phyloP scores from a whole-genome alignment of 805 yeast species.

The Schwanniomyces sp. region DNA sequence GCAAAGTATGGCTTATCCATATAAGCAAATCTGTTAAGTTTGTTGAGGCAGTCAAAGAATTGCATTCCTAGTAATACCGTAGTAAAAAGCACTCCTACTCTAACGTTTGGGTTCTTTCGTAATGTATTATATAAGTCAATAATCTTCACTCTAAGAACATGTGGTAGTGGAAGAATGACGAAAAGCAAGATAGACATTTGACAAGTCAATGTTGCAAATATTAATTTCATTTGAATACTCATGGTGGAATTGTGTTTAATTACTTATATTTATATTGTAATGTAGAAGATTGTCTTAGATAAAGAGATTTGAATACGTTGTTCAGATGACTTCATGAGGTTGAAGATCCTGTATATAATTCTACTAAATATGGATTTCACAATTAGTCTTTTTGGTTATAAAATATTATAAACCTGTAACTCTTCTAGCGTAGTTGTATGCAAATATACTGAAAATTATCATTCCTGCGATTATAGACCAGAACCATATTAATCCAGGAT shows the following conservation, averaged over 20 bases:
- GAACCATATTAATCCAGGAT: conserved; percentile 42
- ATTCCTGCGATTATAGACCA: conserved; percentile 36
- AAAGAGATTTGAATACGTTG: background rate
- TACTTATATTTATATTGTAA: background rate
- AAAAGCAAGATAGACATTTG: conserved; percentile 52
- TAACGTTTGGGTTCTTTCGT: conserved; percentile 38
- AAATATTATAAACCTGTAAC: conserved; percentile 34
- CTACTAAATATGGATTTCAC: no score
- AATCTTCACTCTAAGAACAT: conserved; percentile 42
- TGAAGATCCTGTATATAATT: background rate
- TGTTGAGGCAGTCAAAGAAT: conserved; percentile 55
- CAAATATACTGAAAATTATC: conserved; percentile 33
- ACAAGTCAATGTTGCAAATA: conserved; percentile 48
- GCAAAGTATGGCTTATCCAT: conserved; percentile 21
- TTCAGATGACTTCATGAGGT: background rate
- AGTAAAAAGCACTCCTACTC: conserved; percentile 44
- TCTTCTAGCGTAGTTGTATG: conserved; percentile 40
- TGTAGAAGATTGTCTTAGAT: background rate
- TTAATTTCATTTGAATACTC: conserved; percentile 47
- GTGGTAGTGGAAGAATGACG: conserved; percentile 58
- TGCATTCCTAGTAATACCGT: conserved; percentile 45
- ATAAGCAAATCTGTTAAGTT: conserved; percentile 27
- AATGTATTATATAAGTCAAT: conserved; percentile 35
- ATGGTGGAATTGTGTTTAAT: conserved; percentile 18
- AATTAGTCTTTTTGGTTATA: background rate